Evolutionary conservation across 345 rosid species (phyloP).

Genomic region (Moringa oleifera): DNA sequence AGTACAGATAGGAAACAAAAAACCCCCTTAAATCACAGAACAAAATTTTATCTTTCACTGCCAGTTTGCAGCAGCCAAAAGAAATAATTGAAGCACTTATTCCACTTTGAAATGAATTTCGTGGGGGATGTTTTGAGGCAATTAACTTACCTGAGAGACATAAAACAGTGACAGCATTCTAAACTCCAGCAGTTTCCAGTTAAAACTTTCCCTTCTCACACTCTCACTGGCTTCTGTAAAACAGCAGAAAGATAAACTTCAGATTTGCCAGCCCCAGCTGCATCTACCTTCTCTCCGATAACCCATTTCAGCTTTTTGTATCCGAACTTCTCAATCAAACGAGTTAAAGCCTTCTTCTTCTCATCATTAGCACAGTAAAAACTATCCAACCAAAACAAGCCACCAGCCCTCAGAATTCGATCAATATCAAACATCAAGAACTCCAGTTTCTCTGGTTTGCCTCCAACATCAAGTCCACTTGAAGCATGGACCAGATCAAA

Average conservation of each 20-base stretch:
- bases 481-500: constrained; percentile 73
- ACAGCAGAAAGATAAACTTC: constrained; percentile 81
- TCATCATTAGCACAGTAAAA: constrained; percentile 59
- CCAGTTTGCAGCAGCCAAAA: constrained; percentile 12
- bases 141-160: constrained; percentile 15
- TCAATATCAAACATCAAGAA: constrained; percentile 95
- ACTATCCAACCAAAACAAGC: constrained; percentile 86
- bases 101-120: constrained; percentile 26
- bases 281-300: constrained; percentile 70
- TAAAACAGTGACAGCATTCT: constrained; percentile 2
- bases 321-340: constrained; percentile 74
- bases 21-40: constrained; percentile 15
- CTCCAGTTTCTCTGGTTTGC: constrained; percentile 72
- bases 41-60: constrained; percentile 9
- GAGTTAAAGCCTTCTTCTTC: constrained; percentile 67
- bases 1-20: constrained; percentile 12
- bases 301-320: constrained; percentile 97
- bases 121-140: constrained; percentile 18
- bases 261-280: constrained; percentile 38
- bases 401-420: constrained; percentile 75
- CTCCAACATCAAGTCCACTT: constrained; percentile 62
- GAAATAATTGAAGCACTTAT: constrained; percentile 23
- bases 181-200: constrained; percentile 10
- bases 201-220: constrained; percentile 16
- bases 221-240: constrained; percentile 83